These are phyloP conservation scores for Fusarium nygamai DNA, from an alignment of 2,329 filamentous ascomycete genomes.

Conservation along the genomic window DNA sequence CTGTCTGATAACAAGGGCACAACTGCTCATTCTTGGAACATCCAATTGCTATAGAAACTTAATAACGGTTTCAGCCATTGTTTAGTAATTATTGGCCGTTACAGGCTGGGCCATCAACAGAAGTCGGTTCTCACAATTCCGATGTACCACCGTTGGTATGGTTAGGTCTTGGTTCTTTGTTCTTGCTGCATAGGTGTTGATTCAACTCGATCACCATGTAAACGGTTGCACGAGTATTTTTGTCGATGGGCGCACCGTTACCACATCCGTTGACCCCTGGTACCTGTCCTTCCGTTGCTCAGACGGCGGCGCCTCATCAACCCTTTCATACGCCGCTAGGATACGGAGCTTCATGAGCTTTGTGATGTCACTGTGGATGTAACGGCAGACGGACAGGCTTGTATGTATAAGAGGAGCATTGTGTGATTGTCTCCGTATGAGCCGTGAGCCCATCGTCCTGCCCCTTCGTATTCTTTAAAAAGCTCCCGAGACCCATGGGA, in stretches of 20 bases:
- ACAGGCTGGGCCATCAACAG: neutral
- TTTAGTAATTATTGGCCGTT: neutral
- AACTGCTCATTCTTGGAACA: conserved; percentile 19
- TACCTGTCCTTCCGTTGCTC: conserved; percentile 16
- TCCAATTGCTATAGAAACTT: conserved; percentile 19
- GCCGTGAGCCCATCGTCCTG: neutral
- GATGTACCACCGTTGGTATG: conserved; percentile 2
- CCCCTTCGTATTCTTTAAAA: conserved; percentile 34
- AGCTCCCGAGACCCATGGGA: neutral
- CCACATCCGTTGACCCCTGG: conserved; percentile 15
- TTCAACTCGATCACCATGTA: neutral
- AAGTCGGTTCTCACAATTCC: conserved; percentile 9
- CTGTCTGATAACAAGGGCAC: conserved; percentile 20
- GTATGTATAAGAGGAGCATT: neutral
- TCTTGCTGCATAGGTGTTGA: neutral
- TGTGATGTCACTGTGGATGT: conserved; percentile 39
- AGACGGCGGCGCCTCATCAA: conserved; percentile 23
- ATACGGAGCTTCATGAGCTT: conserved; percentile 7
- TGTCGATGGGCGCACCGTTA: conserved; percentile 8
- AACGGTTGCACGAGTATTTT: conserved; percentile 21
- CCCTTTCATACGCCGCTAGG: conserved; percentile 7
- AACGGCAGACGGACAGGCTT: conserved; percentile 12
- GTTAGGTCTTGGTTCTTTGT: neutral
- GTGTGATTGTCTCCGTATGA: conserved; percentile 3
- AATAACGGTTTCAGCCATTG: conserved; percentile 28